A percentile compares a stretch with the other conserved stretches of the same genome.
Evolutionary conservation across 306 rosid species (phyloP).

Genomic region (Corylus avellana): DNA sequence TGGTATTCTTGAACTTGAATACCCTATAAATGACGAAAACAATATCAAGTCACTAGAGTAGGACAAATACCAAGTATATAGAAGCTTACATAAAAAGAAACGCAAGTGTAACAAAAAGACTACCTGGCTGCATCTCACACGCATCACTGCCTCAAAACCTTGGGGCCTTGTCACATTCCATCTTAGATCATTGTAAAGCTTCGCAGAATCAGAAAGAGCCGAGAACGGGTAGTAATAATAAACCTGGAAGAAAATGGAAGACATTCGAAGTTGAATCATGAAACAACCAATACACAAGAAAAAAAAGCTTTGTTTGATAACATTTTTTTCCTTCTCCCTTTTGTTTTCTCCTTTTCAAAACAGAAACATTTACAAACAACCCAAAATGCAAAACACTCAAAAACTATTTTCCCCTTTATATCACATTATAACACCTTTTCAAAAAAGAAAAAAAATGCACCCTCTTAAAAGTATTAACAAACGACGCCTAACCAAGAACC

Average conservation of each 20-base stretch:
- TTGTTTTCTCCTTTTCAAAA: too few species aligned
- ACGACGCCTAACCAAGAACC: not conserved
- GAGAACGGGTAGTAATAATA: slow-evolving; percentile 95
- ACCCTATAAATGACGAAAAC: slow-evolving; percentile 56
- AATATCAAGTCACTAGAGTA: slow-evolving; percentile 17
- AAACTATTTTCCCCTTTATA: too few species aligned
- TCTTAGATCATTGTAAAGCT: slow-evolving; percentile 95
- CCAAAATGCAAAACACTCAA: too few species aligned
- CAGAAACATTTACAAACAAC: too few species aligned
- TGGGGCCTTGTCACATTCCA: slow-evolving; percentile 98
- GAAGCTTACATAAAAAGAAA: not conserved
- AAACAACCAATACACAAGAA: not conserved
- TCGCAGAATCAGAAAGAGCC: slow-evolving; percentile 90
- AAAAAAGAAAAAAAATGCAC: too few species aligned
- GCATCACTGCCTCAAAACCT: slow-evolving; percentile 98
- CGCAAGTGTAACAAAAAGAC: slow-evolving; percentile 8
- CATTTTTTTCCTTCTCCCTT: too few species aligned
- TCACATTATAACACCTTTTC: too few species aligned
- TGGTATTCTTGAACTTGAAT: slow-evolving; percentile 92
- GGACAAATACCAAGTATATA: slow-evolving; percentile 6
- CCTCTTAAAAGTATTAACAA: not conserved
- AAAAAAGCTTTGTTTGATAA: not conserved
- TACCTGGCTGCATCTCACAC: slow-evolving; percentile 99
- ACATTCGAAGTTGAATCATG: not conserved
- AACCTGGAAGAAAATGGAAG: slow-evolving; percentile 52